These are phyloP conservation scores for Paraconiothyrium brasiliense DNA, from an alignment of 2,329 filamentous ascomycete genomes.

Conservation along the genomic window DNA sequence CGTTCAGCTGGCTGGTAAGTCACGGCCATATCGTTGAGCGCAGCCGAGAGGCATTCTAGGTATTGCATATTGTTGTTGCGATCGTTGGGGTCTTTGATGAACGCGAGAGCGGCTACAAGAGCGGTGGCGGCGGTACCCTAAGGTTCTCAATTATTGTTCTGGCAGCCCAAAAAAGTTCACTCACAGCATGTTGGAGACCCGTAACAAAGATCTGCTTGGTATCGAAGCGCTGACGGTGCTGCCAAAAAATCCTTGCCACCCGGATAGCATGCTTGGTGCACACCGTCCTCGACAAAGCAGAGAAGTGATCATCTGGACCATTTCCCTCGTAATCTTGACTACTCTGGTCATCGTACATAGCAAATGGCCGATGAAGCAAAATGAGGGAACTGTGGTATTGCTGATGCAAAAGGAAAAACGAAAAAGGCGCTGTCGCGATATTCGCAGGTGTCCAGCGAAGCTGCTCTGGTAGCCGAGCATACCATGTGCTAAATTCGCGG, in stretches of 20 bases:
- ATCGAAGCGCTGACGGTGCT: conserved; percentile 63
- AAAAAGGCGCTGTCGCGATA: conserved; percentile 47
- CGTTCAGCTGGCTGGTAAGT: conserved; percentile 64
- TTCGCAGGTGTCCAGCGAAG: conserved; percentile 49
- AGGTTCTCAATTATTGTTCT: conserved; percentile 8
- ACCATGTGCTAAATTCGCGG: conserved; percentile 65
- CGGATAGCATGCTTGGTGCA: conserved; percentile 65
- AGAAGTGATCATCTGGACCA: conserved; percentile 54
- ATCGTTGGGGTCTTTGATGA: conserved; percentile 51
- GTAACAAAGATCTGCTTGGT: conserved; percentile 62
- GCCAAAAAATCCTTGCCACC: conserved; percentile 64
- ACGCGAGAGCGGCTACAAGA: conserved; percentile 59
- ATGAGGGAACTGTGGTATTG: conserved; percentile 65
- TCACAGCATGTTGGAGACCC: conserved; percentile 61
- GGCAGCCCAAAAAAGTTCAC: conserved; percentile 14
- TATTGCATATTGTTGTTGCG: conserved; percentile 58
- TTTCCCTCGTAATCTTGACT: conserved; percentile 45
- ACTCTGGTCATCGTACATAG: conserved; percentile 58
- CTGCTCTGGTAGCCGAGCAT: conserved; percentile 60
- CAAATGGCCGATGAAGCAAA: conserved; percentile 63
- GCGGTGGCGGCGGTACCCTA: conserved; percentile 64
- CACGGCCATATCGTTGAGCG: conserved; percentile 63
- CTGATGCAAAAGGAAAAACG: conserved; percentile 65
- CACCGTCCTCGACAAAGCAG: conserved; percentile 60
- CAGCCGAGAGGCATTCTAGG: conserved; percentile 62